phyloP scores from a whole-genome alignment of 2,329 filamentous ascomycete species.

The Ophiocordyceps camponoti-floridani region DNA sequence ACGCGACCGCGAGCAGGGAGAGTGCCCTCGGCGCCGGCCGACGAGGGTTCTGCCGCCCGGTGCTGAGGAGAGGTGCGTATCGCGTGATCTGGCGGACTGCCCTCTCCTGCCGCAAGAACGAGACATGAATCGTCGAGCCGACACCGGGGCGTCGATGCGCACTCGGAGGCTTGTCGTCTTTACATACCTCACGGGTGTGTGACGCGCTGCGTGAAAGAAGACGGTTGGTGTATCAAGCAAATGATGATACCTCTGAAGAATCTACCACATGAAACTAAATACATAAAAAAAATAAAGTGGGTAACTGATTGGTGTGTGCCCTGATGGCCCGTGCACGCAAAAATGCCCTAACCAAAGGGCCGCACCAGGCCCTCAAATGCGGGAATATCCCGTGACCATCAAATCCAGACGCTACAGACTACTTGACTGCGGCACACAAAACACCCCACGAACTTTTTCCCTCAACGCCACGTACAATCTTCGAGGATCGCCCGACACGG shows the following conservation, averaged over 20 bases:
- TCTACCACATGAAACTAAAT: background rate
- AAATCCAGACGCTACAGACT: conserved; percentile 10
- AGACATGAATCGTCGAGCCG: conserved; percentile 20
- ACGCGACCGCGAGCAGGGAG: conserved; percentile 45
- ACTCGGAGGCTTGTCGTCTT: conserved; percentile 6
- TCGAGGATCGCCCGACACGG: conserved; percentile 51
- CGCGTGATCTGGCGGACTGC: conserved; percentile 32
- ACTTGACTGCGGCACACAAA: background rate
- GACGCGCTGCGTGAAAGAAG: background rate
- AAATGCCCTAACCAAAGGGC: conserved; percentile 22
- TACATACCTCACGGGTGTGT: conserved; percentile 25
- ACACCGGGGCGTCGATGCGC: conserved; percentile 10
- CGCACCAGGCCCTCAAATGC: conserved; percentile 14
- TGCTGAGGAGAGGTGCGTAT: conserved; percentile 48
- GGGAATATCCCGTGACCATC: conserved; percentile 17
- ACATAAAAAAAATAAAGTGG: conserved; percentile 4
- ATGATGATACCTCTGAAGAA: background rate
- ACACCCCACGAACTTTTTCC: conserved; percentile 7
- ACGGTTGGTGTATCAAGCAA: background rate
- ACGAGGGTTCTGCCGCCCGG: conserved; percentile 55
- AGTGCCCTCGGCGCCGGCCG: conserved; percentile 42
- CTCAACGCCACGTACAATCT: conserved; percentile 26
- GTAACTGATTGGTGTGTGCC: conserved; percentile 13
- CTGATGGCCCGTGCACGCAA: conserved; percentile 22
- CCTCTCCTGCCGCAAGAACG: conserved; percentile 37